phyloP scores from a whole-genome alignment of 2,329 filamentous ascomycete species.

The Capronia epimyces region DNA sequence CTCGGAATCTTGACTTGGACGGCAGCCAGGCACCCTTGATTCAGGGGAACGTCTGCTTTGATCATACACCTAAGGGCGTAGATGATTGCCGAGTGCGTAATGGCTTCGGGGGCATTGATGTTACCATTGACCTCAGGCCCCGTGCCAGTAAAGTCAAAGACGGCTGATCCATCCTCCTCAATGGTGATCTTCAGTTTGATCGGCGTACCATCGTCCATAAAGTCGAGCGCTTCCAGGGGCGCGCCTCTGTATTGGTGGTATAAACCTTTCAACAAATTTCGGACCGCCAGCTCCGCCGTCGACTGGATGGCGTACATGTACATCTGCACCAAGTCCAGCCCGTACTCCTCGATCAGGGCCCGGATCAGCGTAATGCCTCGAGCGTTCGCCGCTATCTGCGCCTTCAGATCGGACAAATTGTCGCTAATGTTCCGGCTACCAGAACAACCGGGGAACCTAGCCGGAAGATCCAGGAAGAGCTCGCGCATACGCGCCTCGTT shows the following conservation, averaged over 20 bases:
- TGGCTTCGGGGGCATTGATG: slow-evolving; percentile 38
- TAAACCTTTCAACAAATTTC: slow-evolving; percentile 31
- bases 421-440: slow-evolving; percentile 34
- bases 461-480: slow-evolving; percentile 29
- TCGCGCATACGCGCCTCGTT: slow-evolving; percentile 34
- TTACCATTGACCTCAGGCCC: slow-evolving; percentile 33
- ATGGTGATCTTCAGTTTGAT: slow-evolving; percentile 36
- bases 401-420: slow-evolving; percentile 44
- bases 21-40: slow-evolving; percentile 32
- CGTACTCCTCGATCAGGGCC: slow-evolving; percentile 35
- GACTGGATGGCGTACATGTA: slow-evolving; percentile 40
- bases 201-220: slow-evolving; percentile 40
- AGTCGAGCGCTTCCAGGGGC: slow-evolving; percentile 33
- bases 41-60: slow-evolving; percentile 32
- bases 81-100: slow-evolving; percentile 36
- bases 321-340: slow-evolving; percentile 35
- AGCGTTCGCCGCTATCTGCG: slow-evolving; percentile 42
- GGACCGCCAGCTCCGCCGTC: slow-evolving; percentile 35
- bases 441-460: slow-evolving; percentile 12
- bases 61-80: slow-evolving; percentile 32
- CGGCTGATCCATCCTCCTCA: slow-evolving; percentile 31
- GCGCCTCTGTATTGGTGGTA: slow-evolving; percentile 17
- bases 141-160: slow-evolving; percentile 42
- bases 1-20: slow-evolving; percentile 29
- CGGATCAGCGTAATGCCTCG: slow-evolving; percentile 38